Evolutionary conservation across 1,139 yeast genomes (phyloP).

Genomic region (Candida sanyaensis): DNA sequence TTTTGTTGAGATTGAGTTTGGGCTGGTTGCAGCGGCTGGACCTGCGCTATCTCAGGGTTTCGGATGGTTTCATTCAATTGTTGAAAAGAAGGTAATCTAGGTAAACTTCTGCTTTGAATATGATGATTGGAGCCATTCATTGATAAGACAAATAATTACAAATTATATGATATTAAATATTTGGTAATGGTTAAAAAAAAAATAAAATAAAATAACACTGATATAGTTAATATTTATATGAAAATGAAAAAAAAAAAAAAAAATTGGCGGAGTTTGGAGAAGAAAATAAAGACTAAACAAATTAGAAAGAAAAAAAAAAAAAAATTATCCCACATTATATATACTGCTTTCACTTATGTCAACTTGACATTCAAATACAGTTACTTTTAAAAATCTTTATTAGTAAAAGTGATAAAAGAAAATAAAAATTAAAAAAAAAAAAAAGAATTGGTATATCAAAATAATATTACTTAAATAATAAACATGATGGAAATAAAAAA

Average conservation of each 20-base stretch:
- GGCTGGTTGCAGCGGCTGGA: neutral
- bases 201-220: too few relatives aligned
- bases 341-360: neutral
- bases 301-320: neutral
- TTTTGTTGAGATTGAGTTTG: conserved; percentile 1
- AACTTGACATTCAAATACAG: conserved; percentile 1
- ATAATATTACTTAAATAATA: neutral
- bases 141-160: neutral
- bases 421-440: neutral
- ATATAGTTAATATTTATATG: too few relatives aligned
- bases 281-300: neutral
- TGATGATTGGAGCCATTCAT: conserved; percentile 12
- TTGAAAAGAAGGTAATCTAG: conserved; percentile 18
- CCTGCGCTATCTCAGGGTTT: conserved; percentile 10
- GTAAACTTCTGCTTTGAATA: conserved; percentile 8
- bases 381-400: neutral
- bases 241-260: too few relatives aligned
- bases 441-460: conserved; percentile 11
- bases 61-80: conserved; percentile 15
- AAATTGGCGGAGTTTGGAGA: too few relatives aligned
- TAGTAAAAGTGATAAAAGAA: neutral
- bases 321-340: neutral
- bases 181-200: neutral
- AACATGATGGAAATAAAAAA: neutral
- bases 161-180: neutral